phyloP scores from a whole-genome alignment of 2,329 filamentous ascomycete species.

The Exophiala aquamarina region DNA sequence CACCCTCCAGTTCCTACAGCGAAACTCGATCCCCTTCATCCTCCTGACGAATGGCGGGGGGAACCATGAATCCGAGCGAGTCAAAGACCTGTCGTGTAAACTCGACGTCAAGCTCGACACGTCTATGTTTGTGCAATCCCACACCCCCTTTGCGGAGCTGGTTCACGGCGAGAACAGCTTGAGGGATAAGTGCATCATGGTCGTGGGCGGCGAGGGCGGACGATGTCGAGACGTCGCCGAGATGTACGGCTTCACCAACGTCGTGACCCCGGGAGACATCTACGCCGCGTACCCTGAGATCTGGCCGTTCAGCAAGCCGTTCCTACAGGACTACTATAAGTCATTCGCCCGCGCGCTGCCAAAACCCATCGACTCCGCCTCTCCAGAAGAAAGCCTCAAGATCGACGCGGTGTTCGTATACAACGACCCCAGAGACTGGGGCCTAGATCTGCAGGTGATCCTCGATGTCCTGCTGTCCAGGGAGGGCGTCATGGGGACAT shows the following conservation, averaged over 20 bases:
- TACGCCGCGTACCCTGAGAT: slow-evolving; percentile 70
- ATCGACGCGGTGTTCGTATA: slow-evolving; percentile 92
- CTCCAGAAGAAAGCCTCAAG: slow-evolving; percentile 56
- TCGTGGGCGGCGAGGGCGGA: slow-evolving; percentile 68
- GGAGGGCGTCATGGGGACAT: slow-evolving; percentile 76
- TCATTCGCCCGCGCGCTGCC: slow-evolving; percentile 38
- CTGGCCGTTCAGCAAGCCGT: slow-evolving; percentile 77
- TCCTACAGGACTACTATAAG: slow-evolving; percentile 61
- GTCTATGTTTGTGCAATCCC: slow-evolving; percentile 79
- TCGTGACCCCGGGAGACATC: slow-evolving; percentile 84
- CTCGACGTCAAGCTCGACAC: slow-evolving; percentile 63
- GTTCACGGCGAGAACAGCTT: slow-evolving; percentile 56
- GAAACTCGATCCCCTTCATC: slow-evolving; percentile 81
- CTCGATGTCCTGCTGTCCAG: slow-evolving; percentile 78
- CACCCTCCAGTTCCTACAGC: slow-evolving; percentile 70
- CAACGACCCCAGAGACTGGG: slow-evolving; percentile 97
- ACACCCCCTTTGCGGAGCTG: slow-evolving; percentile 82
- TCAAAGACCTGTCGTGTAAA: slow-evolving; percentile 66
- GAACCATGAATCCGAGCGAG: slow-evolving; percentile 72
- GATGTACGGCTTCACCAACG: slow-evolving; percentile 73
- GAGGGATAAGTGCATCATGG: slow-evolving; percentile 67
- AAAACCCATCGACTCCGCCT: slow-evolving; percentile 41
- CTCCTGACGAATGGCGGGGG: slow-evolving; percentile 95
- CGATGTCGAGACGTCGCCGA: slow-evolving; percentile 73
- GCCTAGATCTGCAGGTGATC: slow-evolving; percentile 81